These are phyloP conservation scores for Russula dissimulans DNA, from an alignment of 768 basidiomycete species.

Conservation along the genomic window DNA sequence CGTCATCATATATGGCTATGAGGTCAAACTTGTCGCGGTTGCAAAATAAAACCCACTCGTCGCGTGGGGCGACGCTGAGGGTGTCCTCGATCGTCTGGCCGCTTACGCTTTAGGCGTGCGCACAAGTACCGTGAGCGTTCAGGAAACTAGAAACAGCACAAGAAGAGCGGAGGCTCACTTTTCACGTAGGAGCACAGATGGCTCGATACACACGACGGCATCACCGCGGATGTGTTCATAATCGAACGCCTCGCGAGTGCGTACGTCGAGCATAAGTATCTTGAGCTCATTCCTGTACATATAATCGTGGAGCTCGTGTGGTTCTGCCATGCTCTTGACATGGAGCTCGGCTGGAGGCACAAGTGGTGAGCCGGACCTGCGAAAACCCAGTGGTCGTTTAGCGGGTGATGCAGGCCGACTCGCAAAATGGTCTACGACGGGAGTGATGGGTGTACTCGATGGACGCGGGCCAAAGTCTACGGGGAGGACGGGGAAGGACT, in stretches of 20 bases:
- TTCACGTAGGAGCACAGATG: slow-evolving; percentile 57
- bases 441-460: slow-evolving; percentile 62
- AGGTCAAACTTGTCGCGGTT: slow-evolving; percentile 86
- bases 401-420: slow-evolving; percentile 51
- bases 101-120: slow-evolving; percentile 42
- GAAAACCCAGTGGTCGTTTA: slow-evolving; percentile 28
- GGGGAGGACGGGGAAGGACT: slow-evolving; percentile 34
- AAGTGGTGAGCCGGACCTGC: slow-evolving; percentile 35
- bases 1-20: slow-evolving; percentile 74
- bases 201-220: slow-evolving; percentile 78
- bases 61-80: slow-evolving; percentile 56
- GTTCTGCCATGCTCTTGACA: slow-evolving; percentile 25
- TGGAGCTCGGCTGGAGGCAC: slow-evolving; percentile 23
- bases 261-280: slow-evolving; percentile 74
- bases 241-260: slow-evolving; percentile 72
- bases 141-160: not conserved
- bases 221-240: slow-evolving; percentile 58
- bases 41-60: slow-evolving; percentile 65
- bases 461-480: slow-evolving; percentile 47
- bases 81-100: slow-evolving; percentile 63
- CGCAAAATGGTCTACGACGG: slow-evolving; percentile 43
- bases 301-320: slow-evolving; percentile 22
- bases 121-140: not conserved
- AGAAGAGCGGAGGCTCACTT: slow-evolving; percentile 39
- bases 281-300: slow-evolving; percentile 52